A percentile compares a stretch with the other conserved stretches of the same genome.
phyloP scores from a whole-genome alignment of 805 yeast species.

The Ogataea glucozyma region DNA sequence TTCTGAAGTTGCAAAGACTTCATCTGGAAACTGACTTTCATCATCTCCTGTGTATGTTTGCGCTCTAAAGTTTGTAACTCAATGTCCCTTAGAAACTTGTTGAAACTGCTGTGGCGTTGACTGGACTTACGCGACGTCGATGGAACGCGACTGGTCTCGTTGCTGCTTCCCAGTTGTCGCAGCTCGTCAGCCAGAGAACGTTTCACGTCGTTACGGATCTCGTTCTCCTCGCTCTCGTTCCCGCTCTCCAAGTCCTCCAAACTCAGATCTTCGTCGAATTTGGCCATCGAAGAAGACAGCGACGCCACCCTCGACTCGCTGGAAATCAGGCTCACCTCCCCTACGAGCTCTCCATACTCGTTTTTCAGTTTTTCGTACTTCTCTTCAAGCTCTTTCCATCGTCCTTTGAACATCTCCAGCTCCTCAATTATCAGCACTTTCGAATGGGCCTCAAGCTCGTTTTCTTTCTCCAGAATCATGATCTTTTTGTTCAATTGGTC shows the following conservation, averaged over 20 bases:
- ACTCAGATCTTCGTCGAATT: too few species aligned
- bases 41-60: constrained; percentile 46
- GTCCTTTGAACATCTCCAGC: constrained; percentile 48
- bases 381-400: constrained; percentile 31
- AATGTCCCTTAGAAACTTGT: constrained; percentile 26
- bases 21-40: constrained; percentile 52
- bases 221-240: constrained; percentile 9
- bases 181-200: constrained; percentile 26
- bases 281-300: too few species aligned
- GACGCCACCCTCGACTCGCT: constrained; percentile 11
- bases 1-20: constrained; percentile 55
- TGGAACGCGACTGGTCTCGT: neutral
- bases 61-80: constrained; percentile 27
- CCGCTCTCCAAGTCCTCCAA: neutral
- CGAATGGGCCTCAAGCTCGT: constrained; percentile 53
- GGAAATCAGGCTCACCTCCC: constrained; percentile 22
- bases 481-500: constrained; percentile 25
- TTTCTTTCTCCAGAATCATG: constrained; percentile 47
- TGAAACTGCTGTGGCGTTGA: constrained; percentile 28
- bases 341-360: constrained; percentile 32
- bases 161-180: constrained; percentile 11
- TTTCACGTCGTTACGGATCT: too few species aligned
- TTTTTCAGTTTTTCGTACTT: constrained; percentile 30
- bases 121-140: constrained; percentile 22
- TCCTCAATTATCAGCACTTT: constrained; percentile 55